A percentile compares a stretch with the other conserved stretches of the same genome.
Evolutionary conservation across 306 rosid species (phyloP).

Genomic region (Potentilla sterilis): DNA sequence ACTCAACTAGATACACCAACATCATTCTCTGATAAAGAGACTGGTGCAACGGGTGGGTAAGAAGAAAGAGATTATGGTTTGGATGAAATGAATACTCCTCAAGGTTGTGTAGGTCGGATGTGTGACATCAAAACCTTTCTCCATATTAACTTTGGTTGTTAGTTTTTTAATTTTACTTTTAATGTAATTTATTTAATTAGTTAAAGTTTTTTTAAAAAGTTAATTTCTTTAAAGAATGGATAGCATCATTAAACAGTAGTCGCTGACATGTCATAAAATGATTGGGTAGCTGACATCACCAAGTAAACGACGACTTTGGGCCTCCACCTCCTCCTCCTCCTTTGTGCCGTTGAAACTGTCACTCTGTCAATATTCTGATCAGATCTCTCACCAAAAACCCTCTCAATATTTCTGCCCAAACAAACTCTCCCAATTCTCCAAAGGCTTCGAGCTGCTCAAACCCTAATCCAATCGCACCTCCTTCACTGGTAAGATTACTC

Average conservation of each 20-base stretch:
- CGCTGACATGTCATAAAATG: not conserved
- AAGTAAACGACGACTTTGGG: not conserved
- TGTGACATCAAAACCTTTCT: no score
- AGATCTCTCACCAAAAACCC: constrained; percentile 16
- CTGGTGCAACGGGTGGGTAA: no score
- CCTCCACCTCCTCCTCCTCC: not conserved
- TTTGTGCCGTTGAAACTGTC: not conserved
- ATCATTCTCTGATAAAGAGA: no score
- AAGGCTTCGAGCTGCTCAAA: constrained; percentile 7
- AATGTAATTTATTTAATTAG: not conserved
- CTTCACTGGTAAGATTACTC: constrained; percentile 18
- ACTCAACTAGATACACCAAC: no score
- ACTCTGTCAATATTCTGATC: not conserved
- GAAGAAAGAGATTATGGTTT: no score
- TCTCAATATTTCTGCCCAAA: not conserved
- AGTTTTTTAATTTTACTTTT: not conserved
- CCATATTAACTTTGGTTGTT: no score
- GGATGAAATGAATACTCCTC: no score
- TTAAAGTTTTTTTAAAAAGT: no score
- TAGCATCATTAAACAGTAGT: not conserved
- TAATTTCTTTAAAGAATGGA: not conserved
- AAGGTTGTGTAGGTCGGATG: no score
- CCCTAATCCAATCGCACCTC: constrained; percentile 3
- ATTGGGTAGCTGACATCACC: not conserved
- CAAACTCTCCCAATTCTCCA: not conserved